Percentiles rank a stretch among this genome's conserved stretches.
phyloP scores from a whole-genome alignment of 768 basidiomycete species.

The Phylloporus sp. region DNA sequence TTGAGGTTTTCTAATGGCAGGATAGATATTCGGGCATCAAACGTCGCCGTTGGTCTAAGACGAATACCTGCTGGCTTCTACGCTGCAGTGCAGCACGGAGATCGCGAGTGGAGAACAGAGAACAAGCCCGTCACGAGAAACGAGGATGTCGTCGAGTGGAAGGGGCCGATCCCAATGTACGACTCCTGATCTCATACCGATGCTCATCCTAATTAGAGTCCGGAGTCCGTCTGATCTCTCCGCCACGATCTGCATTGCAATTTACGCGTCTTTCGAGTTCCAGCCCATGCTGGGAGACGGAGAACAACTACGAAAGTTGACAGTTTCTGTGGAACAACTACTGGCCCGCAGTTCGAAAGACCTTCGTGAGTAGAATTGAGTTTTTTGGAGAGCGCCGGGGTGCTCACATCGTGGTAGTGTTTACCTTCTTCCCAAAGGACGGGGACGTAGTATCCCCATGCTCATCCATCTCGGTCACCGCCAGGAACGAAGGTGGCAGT shows the following conservation, averaged over 20 bases:
- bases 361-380: background rate
- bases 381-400: background rate
- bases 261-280: constrained; percentile 4
- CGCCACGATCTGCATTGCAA: background rate
- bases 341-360: background rate
- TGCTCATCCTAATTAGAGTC: background rate
- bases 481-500: background rate
- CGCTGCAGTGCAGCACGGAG: background rate
- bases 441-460: background rate
- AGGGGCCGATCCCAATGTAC: constrained; percentile 1
- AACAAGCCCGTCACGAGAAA: background rate
- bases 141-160: constrained; percentile 1
- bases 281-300: constrained; percentile 3
- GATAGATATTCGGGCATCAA: constrained; percentile 1
- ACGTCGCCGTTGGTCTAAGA: background rate
- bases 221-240: constrained; percentile 4
- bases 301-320: background rate
- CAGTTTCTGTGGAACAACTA: background rate
- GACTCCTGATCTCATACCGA: background rate
- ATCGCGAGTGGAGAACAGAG: background rate
- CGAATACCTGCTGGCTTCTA: constrained; percentile 5
- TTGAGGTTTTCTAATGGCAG: background rate
- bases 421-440: background rate
- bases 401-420: background rate
- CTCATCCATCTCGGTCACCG: background rate